phyloP scores from a whole-genome alignment of 78 protist genomes.

The Thecamonas trahens region DNA sequence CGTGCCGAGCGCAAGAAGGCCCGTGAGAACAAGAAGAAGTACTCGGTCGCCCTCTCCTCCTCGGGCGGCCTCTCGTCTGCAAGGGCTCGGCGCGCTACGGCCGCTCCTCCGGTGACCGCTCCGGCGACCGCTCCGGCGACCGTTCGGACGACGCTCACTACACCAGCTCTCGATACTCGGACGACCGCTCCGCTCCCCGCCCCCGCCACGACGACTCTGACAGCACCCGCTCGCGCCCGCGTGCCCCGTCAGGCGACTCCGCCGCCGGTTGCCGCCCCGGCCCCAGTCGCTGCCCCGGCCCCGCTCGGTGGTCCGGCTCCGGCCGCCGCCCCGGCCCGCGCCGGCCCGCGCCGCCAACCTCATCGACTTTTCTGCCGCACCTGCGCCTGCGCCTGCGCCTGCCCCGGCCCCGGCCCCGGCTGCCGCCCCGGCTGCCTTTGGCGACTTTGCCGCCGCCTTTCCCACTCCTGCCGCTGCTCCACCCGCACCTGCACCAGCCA shows the following conservation, averaged over 20 bases:
- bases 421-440: background rate
- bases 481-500: background rate
- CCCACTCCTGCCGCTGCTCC: background rate
- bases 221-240: no score
- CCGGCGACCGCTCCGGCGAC: background rate
- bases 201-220: background rate
- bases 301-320: background rate
- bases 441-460: background rate
- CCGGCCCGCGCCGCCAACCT: background rate
- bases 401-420: background rate
- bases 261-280: background rate
- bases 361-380: background rate
- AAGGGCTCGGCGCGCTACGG: background rate
- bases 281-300: background rate
- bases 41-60: background rate
- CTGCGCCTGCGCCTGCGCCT: background rate
- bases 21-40: background rate
- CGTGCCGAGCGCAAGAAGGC: conserved; percentile 25
- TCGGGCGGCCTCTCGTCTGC: no score
- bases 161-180: background rate
- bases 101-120: background rate
- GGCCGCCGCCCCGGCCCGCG: background rate
- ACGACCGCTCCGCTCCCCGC: background rate
- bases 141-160: background rate
- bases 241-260: no score